Evolutionary conservation across 495 filamentous ascomycete species (phyloP).

Genomic region (Aspergillus heteromorphus): DNA sequence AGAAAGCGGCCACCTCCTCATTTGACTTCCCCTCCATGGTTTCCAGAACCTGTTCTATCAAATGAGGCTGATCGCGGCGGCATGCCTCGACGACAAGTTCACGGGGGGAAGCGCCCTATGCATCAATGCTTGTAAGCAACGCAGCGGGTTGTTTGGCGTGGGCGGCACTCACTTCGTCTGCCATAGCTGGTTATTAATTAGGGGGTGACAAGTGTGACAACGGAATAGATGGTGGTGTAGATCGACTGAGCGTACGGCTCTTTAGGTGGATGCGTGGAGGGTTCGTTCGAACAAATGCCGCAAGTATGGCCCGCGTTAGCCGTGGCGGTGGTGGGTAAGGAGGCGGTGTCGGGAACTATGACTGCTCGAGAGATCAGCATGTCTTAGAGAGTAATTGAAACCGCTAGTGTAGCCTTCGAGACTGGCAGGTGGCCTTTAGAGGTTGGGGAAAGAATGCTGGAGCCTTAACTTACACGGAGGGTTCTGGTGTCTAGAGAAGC

Average conservation of each 20-base stretch:
- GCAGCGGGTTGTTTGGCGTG: constrained; percentile 6
- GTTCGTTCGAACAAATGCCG: not conserved
- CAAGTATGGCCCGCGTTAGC: constrained; percentile 1
- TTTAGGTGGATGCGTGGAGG: not conserved
- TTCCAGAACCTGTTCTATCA: constrained; percentile 59
- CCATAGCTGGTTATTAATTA: constrained; percentile 26
- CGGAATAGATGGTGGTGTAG: not conserved
- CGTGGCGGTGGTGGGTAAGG: constrained; percentile 3
- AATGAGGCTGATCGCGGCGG: constrained; percentile 82
- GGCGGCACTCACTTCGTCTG: constrained; percentile 34
- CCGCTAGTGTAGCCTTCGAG: not conserved
- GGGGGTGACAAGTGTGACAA: not conserved
- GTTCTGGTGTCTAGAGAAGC: not conserved
- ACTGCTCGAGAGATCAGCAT: constrained; percentile 4
- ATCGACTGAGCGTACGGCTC: not conserved
- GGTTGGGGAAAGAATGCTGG: not conserved
- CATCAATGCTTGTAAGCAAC: constrained; percentile 11
- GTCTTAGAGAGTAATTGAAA: constrained; percentile 1
- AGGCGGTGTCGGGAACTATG: constrained; percentile 7
- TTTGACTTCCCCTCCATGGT: constrained; percentile 40
- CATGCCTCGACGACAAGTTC: constrained; percentile 91
- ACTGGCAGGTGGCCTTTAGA: not conserved
- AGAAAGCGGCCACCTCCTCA: constrained; percentile 57
- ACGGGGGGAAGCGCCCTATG: constrained; percentile 74
- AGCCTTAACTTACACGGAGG: not conserved